Evolutionary conservation across 2,329 filamentous ascomycete species (phyloP), one percentile per base, ranked within the genome.

Genomic region (Aureobasidium mangrovei): DNA sequence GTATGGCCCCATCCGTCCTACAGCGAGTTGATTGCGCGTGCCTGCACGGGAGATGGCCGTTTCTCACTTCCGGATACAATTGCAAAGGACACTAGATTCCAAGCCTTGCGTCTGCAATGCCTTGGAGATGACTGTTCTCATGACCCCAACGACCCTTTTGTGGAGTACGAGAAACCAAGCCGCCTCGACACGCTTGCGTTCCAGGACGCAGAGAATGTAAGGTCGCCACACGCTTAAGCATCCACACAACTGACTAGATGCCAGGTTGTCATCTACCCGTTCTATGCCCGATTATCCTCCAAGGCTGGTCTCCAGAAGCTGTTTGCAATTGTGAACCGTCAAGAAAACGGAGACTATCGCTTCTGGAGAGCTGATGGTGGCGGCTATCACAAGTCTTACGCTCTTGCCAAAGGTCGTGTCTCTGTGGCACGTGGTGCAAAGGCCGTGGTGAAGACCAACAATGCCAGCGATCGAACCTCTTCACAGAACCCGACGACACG

Each of bases 1-100:
- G 46, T 49, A 7, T 49, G 46, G 46, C 46, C 46, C 24, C 46
- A 49, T n/a, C 46, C 46, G 7, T 39, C 35, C 46, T 49, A 10
- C 36, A 49, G 24, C 2, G 46, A 49, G 27, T 10, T 49, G 12
- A 12, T 49, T 7, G 46, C 46, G 26, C 46, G 46, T 10, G 35
- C 35, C 2, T 36, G 27, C 8, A 49, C 46, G 9, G n/a, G 46
- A 1, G 28, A 49, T 4, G 4, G 35, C 1, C 27, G n/a, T 24
- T 49, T 49, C n/a, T 5, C 46, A 7, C 35, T 49, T 3, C 46
- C 46, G 4, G 35, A 39, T 4, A 49, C 46, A 12, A 9, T 49
- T 5, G 26, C 46, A n/a, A 49, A 40, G 35, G 28, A 40, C 1
- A 40, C 6, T 9, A 18, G 46, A 40, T 31, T 40, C 7, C 46